Conservation (phyloP, 306 rosid genomes). For the Prunus davidiana region DNA sequence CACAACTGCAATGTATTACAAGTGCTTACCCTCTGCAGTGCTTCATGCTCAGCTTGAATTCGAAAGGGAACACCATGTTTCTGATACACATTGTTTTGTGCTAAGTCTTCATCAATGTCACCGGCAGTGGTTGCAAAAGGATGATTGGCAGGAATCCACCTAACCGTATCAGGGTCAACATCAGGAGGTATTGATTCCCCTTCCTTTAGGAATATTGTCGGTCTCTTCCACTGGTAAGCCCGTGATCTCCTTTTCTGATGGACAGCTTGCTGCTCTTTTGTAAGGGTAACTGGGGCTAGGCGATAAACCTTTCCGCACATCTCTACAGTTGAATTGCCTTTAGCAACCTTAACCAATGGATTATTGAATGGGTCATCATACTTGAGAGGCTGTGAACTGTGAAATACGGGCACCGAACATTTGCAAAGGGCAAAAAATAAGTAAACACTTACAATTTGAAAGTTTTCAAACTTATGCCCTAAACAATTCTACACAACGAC, state of each 20-base stretch:
- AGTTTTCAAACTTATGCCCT: not conserved
- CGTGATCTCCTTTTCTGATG: conserved; percentile 90
- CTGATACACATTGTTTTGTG: conserved; percentile 82
- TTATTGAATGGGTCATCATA: conserved; percentile 94
- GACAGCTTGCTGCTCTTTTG: conserved; percentile 68
- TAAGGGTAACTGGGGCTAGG: conserved; percentile 90
- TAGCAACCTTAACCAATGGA: conserved; percentile 79
- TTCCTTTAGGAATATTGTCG: conserved; percentile 81
- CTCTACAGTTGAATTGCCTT: conserved; percentile 70
- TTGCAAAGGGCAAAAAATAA: not conserved
- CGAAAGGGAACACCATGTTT: conserved; percentile 94
- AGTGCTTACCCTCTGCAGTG: conserved; percentile 73
- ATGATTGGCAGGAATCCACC: conserved; percentile 97
- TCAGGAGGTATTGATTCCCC: conserved; percentile 80
- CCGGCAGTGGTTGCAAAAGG: conserved; percentile 89
- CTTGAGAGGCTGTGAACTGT: conserved; percentile 81
- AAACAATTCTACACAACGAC: not conserved
- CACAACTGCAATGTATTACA: not conserved
- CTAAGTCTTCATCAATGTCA: conserved; percentile 82
- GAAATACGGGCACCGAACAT: not conserved
- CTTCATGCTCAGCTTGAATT: conserved; percentile 93
- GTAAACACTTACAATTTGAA: not conserved
- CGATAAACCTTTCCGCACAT: conserved; percentile 96
- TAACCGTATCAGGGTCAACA: conserved; percentile 82
- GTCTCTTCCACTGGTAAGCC: conserved; percentile 98